Evolutionary conservation across 305 asterid genomes (phyloP), one percentile per base, ranked within the genome.

Genomic region (Solanum hybrid): DNA sequence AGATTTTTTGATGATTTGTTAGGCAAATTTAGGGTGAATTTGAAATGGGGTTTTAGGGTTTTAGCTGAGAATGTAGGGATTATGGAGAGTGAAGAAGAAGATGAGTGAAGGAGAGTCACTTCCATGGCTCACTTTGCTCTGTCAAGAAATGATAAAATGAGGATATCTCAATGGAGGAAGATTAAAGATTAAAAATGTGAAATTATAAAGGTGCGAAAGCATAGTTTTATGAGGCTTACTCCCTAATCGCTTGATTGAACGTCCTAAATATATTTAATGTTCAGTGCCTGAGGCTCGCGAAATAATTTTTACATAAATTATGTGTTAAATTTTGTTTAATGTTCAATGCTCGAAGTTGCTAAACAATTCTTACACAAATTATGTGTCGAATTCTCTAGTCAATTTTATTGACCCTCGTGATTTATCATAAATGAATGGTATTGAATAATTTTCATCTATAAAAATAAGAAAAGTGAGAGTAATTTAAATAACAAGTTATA

Each of bases 81-180:
- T 88, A 82, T 6, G 89, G 93, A 72, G 78, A 89, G 89, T 79
- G 91, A 1, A 87, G 93, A 10, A 88, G 93, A 10, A 87, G 94
- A 10, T n/a, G 94, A 87, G 87, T 90, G 92, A 65, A 90, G 86
- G 51, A 94, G 92, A 77, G 91, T 51, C 9, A 93, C 91, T 91
- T 95, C 95, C 98, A 95, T 95, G 91, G 90, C 31, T 79, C 65
- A 29, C 20, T 26, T 39, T 26, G 72, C 27, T 83, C 29, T 45
- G 10, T 17, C 87, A 13, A 41, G 10, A 84, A 84, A 1, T 29
- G 75, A 45, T 29, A 51, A 83, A 27, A 41, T 38, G 27, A 41
- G 72, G 73, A 41, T 82, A 61, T 32, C 22, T 61, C 6, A 85
- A 51, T 24, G 37, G 37, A 17, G 36, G 36, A 75, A 75, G 10